A percentile compares a stretch with the other conserved stretches of the same genome.
These are phyloP conservation scores for Penicillium janthinellum DNA, from an alignment of 2,329 filamentous ascomycete genomes.

Conservation along the genomic window DNA sequence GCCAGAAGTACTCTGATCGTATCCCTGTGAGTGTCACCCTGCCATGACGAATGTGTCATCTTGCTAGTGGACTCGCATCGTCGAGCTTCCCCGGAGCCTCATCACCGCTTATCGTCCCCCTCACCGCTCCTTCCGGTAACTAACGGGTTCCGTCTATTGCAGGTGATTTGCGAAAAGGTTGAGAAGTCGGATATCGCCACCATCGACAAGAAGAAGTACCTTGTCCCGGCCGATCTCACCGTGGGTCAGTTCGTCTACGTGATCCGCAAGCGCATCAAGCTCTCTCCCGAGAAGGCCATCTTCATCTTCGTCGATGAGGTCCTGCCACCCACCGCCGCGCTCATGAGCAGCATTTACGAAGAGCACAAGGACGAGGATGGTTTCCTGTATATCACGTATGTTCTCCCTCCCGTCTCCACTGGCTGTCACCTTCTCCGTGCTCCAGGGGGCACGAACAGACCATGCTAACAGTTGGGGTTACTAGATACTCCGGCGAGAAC, in stretches of 20 bases:
- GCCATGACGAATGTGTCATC: constrained; percentile 5
- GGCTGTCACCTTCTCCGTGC: not conserved
- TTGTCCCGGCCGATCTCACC: constrained; percentile 94
- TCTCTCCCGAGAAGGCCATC: constrained; percentile 98
- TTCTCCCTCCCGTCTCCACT: constrained; percentile 17
- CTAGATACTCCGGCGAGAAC: constrained; percentile 94
- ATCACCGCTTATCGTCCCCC: constrained; percentile 6
- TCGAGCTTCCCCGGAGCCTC: not conserved
- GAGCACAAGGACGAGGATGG: constrained; percentile 91
- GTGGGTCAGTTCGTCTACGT: constrained; percentile 99
- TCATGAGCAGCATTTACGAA: constrained; percentile 99
- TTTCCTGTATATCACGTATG: constrained; percentile 96
- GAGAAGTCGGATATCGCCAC: constrained; percentile 99
- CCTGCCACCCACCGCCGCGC: constrained; percentile 88
- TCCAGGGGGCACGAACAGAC: constrained; percentile 9
- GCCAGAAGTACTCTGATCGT: constrained; percentile 97
- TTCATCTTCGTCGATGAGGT: constrained; percentile 99
- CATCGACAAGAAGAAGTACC: constrained; percentile 99
- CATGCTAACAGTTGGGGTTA: constrained; percentile 24
- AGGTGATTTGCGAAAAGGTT: constrained; percentile 99
- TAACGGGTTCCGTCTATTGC: constrained; percentile 26
- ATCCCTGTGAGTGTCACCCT: constrained; percentile 75
- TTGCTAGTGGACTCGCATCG: not conserved
- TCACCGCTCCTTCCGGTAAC: constrained; percentile 38
- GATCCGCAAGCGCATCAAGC: constrained; percentile 99